phyloP scores from a whole-genome alignment of 2,329 filamentous ascomycete genomes.

The Sporothrix brasiliensis region DNA sequence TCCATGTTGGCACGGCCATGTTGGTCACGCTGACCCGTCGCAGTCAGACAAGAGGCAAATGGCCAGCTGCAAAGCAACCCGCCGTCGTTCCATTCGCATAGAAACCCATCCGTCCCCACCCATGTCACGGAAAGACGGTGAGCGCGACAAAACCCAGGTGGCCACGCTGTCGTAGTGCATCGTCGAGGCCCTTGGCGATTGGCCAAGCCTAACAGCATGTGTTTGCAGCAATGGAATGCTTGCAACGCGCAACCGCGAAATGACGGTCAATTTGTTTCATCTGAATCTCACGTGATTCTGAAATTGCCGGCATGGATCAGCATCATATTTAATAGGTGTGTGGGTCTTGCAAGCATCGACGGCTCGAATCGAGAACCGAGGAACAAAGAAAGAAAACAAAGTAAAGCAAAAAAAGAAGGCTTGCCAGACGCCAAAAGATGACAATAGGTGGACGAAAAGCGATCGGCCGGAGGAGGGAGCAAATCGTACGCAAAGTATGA shows the following conservation, averaged over 20 bases:
- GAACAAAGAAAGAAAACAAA: constrained; percentile 10
- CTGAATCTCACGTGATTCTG: constrained; percentile 15
- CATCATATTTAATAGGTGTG: neutral
- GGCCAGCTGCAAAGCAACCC: neutral
- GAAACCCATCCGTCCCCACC: neutral
- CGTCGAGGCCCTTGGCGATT: neutral
- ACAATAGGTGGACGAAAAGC: neutral
- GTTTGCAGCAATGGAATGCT: neutral
- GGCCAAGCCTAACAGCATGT: neutral
- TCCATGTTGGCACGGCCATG: neutral
- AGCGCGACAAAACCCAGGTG: neutral
- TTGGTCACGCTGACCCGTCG: neutral
- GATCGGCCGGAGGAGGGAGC: neutral
- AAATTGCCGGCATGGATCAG: constrained; percentile 23
- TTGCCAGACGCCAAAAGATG: constrained; percentile 19
- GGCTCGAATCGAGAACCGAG: neutral
- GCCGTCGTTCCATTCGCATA: constrained; percentile 9
- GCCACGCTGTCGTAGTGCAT: neutral
- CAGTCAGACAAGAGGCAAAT: neutral
- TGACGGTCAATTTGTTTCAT: too few relatives aligned
- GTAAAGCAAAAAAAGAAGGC: neutral
- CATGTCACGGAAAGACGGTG: constrained; percentile 9
- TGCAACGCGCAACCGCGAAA: neutral
- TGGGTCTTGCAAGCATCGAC: neutral
- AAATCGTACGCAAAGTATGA: neutral